Conservation (phyloP, 148 eudicot genomes). For the Rhododendron simsii region DNA sequence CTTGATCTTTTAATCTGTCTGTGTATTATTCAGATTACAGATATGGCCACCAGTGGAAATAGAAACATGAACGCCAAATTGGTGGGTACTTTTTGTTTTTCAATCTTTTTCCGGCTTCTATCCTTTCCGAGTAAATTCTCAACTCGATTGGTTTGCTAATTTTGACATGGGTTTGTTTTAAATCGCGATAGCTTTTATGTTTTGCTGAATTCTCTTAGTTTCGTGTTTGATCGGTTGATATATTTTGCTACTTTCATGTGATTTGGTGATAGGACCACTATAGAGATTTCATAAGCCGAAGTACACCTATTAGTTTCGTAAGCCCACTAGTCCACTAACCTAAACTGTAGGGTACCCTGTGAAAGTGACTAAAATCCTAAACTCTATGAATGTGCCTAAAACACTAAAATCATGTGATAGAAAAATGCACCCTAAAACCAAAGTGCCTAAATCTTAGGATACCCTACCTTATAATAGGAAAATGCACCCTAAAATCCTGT, state of each 20-base stretch:
- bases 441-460: no score
- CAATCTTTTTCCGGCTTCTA: not conserved
- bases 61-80: slow-evolving; percentile 33
- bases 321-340: no score
- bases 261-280: not conserved
- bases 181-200: not conserved
- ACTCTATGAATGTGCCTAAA: no score
- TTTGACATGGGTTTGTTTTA: not conserved
- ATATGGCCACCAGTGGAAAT: slow-evolving; percentile 27
- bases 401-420: no score
- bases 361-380: no score
- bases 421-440: no score
- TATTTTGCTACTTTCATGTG: not conserved
- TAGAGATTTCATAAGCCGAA: no score
- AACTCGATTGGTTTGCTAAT: not conserved
- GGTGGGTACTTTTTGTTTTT: slow-evolving; percentile 8
- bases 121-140: not conserved
- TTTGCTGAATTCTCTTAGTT: not conserved
- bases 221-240: not conserved
- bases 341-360: no score
- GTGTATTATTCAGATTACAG: not conserved
- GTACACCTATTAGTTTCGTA: no score
- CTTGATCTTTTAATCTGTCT: not conserved
- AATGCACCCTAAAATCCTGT: no score
- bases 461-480: no score